Evolutionary conservation across 805 yeast species (phyloP), one percentile per base, ranked within the genome.

Genomic region (Lachancea dasiensis): DNA sequence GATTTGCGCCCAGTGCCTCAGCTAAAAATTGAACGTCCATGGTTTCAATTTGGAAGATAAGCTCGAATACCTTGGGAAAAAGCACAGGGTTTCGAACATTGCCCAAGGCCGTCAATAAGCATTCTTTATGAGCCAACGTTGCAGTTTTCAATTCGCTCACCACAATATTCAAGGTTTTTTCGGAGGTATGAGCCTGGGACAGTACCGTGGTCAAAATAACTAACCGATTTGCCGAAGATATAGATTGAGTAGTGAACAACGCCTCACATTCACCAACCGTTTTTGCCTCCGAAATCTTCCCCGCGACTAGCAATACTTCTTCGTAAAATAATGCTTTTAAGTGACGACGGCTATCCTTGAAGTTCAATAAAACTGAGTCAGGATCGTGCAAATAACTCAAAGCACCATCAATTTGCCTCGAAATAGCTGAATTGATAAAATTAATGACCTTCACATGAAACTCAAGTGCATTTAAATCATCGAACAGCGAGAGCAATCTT

Each of bases 1-100:
- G 48, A 49, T 76, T 76, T 3, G 54, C 47, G 14, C 72, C 63
- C 35, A 74, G 59, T 11, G 73, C 58, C 4, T 51, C 54, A 1
- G 73, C 70, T 39, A 77, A 56, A 52, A 69, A 74, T 45, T 72
- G 72, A 15, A 71, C 69, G 47, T 77, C 79, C 81, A 77, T 77
- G 25, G 73, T 62, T 26, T 63, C 52, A 2, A 63, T 60, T 29
- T 68, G 64, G 31, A 65, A 52, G 26, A 73, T 56, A 33, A 65
- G 48, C 1, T 48, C 49, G 10, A 74, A 48, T 36, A 71, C 56
- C 23, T 52, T 51, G 6, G 51, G 49, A n/a, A 70, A 58, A 18
- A 64, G 56, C 6, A 59, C 58, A 13, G 51, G 46, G 27, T 66
- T 62, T 16, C 60, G 45, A n/a, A 71, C 60, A 10, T 61, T 53